Base-by-base conservation (phyloP, 148 eudicot genomes). In the Fagopyrum tataricum region DNA sequence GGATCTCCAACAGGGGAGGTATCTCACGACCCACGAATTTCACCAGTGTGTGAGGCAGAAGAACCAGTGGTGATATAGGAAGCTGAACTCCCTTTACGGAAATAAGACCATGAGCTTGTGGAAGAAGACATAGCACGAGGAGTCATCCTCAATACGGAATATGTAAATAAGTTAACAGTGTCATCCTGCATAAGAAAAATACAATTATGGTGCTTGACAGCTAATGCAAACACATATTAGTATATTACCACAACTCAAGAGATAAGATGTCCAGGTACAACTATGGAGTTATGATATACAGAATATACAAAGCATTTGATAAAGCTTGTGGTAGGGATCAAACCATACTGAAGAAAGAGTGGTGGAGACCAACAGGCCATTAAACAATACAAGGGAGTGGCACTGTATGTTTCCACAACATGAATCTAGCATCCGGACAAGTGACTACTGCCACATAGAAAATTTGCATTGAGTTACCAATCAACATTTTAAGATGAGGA, bases 341-440 rank as follows among this genome's bases (percentile, higher is more conserved):
- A 77, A 82, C 75, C 89, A 79, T 91, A 94, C 98, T 82, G 97
- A 96, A 53, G 81, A 78, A 71, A 94, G 88, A 10, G 90, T 86
- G 23, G 97, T 87, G 59, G 98, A 91, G 76, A 94, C 98, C 79
- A 94, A 81, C 82, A 94, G 80, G 78, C 91, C 98, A 84, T 91
- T 96, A 74, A 89, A 94, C 89, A 94, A 80, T 82, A 87, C 81
- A 73, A 94, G 76, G 64, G 98, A 94, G 82, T 87, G 82, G 84
- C 96, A 89, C 37, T 77, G 77, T 43, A 81, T 52, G 73, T 72
- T 89, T 76, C 87, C 96, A 71, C 84, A 80, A 78, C 85, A 86
- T 37, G 97, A 89, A 77, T 87, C 98, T 21, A 94, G 75, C 73
- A 82, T 86, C 75, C 86, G 81, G 51, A 88, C 87, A 31, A 94